Evolutionary conservation across 2,329 filamentous ascomycete genomes (phyloP), one percentile per base, ranked within the genome.

Genomic region (Dactylellina haptotyla): DNA sequence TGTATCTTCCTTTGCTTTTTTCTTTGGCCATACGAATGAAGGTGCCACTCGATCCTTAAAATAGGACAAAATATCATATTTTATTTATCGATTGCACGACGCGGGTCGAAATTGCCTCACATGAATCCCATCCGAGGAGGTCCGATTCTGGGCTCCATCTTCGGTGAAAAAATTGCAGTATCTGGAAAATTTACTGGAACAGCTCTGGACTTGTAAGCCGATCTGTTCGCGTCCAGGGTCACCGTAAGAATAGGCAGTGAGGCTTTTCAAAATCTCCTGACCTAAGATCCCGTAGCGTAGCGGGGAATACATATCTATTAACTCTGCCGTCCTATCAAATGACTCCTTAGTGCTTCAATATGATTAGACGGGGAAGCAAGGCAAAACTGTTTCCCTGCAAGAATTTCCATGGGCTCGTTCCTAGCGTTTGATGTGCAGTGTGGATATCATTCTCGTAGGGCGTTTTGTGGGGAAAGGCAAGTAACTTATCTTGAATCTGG

Each of bases 391-490:
- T 43, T 43, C 37, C 32, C 34, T 66, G 53, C 30, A 30, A 57
- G 18, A 41, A 8, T 43, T 54, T 48, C 50, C 63, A 50, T 59
- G 53, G 39, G 45, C 34, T 67, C 20, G 18, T 34, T 48, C 23
- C 12, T 57, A 57, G 53, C 57, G 57, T 59, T n/a, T 10, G 46
- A 53, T 37, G 26, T 46, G 53, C 54, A 46, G 62, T n/a, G 45
- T n/a, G 63, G 63, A 18, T 51, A 26, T 54, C 4, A 53, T 65
- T 65, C 61, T 65, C 48, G 45, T 71, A 59, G 30, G 67, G 61
- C 51, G 61, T 58, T 73, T 62, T 73, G 69, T 66, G 69, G 69
- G 69, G 69, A 73, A 73, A 25, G n/a, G n/a, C n/a, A n/a, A n/a
- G 34, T 39, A 61, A 26, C 54, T 58, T 64, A 53, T 67, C 23